phyloP scores from a whole-genome alignment of 2,329 filamentous ascomycete species.

The Sordariomycetes sp. region DNA sequence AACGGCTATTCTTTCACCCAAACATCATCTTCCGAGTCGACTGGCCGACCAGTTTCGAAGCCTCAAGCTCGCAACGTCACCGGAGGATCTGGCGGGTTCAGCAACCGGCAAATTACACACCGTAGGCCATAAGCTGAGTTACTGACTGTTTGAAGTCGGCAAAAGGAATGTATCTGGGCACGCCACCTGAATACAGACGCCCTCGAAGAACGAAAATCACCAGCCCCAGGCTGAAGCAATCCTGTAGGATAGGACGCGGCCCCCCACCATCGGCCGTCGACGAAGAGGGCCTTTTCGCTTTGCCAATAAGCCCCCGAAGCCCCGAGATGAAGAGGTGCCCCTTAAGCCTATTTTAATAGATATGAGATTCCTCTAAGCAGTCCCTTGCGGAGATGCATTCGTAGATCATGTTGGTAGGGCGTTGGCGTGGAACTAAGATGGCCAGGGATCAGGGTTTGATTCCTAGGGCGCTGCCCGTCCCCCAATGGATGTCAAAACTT shows the following conservation, averaged over 20 bases:
- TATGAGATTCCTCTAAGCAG: neutral
- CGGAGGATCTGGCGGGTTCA: neutral
- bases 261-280: conserved; percentile 20
- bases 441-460: too few relatives aligned
- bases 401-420: neutral
- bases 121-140: neutral
- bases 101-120: neutral
- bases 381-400: neutral
- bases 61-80: conserved; percentile 56
- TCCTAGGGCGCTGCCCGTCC: too few relatives aligned
- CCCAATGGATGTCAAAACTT: too few relatives aligned
- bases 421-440: neutral
- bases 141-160: conserved; percentile 8
- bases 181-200: neutral
- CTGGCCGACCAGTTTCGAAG: conserved; percentile 71
- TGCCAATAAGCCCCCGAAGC: conserved; percentile 75
- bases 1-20: neutral
- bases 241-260: neutral
- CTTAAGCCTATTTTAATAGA: conserved; percentile 42
- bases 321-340: conserved; percentile 78
- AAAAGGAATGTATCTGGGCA: conserved; percentile 7
- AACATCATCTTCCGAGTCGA: conserved; percentile 38
- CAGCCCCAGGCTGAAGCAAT: neutral
- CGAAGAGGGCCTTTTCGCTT: conserved; percentile 75
- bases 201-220: neutral